Evolutionary conservation across 108 stramenopile genomes (phyloP), one percentile per base, ranked within the genome.

Genomic region (Nitzschia sp.): DNA sequence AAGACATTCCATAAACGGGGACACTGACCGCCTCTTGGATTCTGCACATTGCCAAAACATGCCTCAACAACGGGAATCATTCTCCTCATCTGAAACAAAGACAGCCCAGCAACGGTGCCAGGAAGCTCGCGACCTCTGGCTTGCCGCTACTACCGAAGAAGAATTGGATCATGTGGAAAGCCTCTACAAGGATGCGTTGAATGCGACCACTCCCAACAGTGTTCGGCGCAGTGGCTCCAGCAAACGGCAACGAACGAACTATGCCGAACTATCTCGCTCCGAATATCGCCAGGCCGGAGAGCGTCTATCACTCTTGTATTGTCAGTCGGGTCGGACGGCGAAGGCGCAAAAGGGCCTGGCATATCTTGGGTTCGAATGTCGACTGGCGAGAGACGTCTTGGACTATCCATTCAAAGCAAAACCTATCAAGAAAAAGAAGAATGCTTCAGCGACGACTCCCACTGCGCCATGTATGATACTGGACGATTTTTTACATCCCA

Each of bases 341-440:
- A 68, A 86, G 72, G 91, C 86, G 22, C 73, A 80, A 44, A 71
- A 73, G 26, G 67, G 78, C 45, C 64, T 92, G 58, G 54, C 69
- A 25, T 71, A 75, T n/a, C 63, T 89, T 16, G 83, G 85, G 17
- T 92, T 72, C 48, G 78, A 44, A 9, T 92, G 91, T 72, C 86
- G 88, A 35, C 70, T 92, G n/a, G 65, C 91, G 8, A 47, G 70
- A 48, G 6, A 35, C 22, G 85, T 92, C 30, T 67, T 92, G 45
- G 81, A 89, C 56, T 92, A 92, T 44, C 82, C 87, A 9, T 8
- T 62, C 30, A 28, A 23, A 35, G 55, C 38, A 17, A 56, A 25
- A 21, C 48, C 41, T 44, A 2, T 34, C n/a, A 59, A 53, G 44
- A 58, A 25, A 1, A 59, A 48, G 19, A 53, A 48, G 27, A 58